Percentiles rank a stretch among this genome's conserved stretches.
Evolutionary conservation across 202 grass and related monocot species (phyloP).

Genomic region (Dendrocalamus latiflorus): DNA sequence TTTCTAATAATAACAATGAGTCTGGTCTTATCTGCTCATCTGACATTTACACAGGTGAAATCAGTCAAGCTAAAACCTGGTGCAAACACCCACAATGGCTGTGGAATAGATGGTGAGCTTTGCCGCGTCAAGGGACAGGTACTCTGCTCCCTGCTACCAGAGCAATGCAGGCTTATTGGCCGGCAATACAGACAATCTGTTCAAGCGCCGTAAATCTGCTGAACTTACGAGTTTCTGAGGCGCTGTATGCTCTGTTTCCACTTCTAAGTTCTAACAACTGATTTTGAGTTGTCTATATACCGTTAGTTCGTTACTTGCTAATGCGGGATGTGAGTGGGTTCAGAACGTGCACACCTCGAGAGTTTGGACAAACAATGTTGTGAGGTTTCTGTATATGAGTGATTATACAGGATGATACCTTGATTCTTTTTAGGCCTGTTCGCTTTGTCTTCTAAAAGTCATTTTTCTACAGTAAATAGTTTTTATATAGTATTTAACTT

Average conservation of each 20-base stretch:
- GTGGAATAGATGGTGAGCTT: slow-evolving; percentile 94
- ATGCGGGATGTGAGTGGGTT: slow-evolving; percentile 11
- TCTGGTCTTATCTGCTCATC: background rate
- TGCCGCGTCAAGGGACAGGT: slow-evolving; percentile 69
- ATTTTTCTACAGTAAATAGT: no score
- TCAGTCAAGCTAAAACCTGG: slow-evolving; percentile 91
- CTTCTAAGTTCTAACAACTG: slow-evolving; percentile 46
- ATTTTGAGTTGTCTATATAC: slow-evolving; percentile 49
- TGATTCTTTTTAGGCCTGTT: slow-evolving; percentile 26
- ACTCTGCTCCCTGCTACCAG: slow-evolving; percentile 74
- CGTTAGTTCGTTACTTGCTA: slow-evolving; percentile 33
- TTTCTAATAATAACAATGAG: background rate
- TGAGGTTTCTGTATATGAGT: slow-evolving; percentile 72
- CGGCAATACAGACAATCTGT: slow-evolving; percentile 43
- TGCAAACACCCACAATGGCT: slow-evolving; percentile 70
- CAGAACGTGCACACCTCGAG: slow-evolving; percentile 11
- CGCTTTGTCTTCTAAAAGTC: no score
- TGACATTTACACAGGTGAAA: slow-evolving; percentile 61
- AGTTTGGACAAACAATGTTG: slow-evolving; percentile 38
- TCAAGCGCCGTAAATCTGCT: slow-evolving; percentile 36
- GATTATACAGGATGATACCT: slow-evolving; percentile 54
- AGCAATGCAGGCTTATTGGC: slow-evolving; percentile 90
- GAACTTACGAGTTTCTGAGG: slow-evolving; percentile 27
- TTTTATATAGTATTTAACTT: no score
- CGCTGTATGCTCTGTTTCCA: slow-evolving; percentile 29